These are phyloP conservation scores for Crithidia expoeki DNA, from an alignment of 208 protist genomes.

Conservation along the genomic window DNA sequence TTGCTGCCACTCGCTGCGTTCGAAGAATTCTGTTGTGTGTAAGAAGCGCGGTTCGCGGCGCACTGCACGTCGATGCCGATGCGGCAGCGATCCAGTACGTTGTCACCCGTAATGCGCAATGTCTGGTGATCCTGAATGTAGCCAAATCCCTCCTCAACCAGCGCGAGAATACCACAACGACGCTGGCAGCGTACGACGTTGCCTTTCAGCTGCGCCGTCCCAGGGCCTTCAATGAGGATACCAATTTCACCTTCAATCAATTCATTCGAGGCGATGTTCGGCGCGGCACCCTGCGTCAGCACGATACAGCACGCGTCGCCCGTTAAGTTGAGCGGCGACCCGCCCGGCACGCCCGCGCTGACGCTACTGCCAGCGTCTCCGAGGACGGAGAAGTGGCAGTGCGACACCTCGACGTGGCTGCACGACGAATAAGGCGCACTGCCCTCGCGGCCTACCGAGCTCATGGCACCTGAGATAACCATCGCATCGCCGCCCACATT, in stretches of 20 bases:
- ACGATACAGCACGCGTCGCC: conserved; percentile 64
- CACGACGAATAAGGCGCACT: conserved; percentile 29
- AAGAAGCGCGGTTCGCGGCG: conserved; percentile 16
- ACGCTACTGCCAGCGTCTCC: background rate
- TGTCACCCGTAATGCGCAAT: conserved; percentile 77
- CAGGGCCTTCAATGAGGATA: conserved; percentile 70
- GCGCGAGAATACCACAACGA: conserved; percentile 72
- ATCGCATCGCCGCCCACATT: conserved; percentile 58
- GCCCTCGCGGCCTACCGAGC: conserved; percentile 31
- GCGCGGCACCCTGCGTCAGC: conserved; percentile 68
- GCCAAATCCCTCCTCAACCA: conserved; percentile 50
- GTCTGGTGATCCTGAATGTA: conserved; percentile 36
- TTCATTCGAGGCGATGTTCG: conserved; percentile 72
- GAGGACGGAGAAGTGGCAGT: conserved; percentile 71
- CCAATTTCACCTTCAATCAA: conserved; percentile 76
- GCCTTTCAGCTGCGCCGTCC: conserved; percentile 61
- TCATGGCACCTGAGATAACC: conserved; percentile 46
- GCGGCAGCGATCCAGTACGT: conserved; percentile 80
- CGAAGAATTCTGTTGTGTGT: conserved; percentile 16
- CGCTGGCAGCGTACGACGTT: conserved; percentile 81
- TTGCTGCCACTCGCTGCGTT: background rate
- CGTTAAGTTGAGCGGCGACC: conserved; percentile 11
- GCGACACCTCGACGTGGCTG: conserved; percentile 56
- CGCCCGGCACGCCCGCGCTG: background rate
- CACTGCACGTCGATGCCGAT: conserved; percentile 85